Evolutionary conservation across 1,139 yeast genomes (phyloP), one percentile per base, ranked within the genome.

Genomic region (Yamadazyma dushanensis): DNA sequence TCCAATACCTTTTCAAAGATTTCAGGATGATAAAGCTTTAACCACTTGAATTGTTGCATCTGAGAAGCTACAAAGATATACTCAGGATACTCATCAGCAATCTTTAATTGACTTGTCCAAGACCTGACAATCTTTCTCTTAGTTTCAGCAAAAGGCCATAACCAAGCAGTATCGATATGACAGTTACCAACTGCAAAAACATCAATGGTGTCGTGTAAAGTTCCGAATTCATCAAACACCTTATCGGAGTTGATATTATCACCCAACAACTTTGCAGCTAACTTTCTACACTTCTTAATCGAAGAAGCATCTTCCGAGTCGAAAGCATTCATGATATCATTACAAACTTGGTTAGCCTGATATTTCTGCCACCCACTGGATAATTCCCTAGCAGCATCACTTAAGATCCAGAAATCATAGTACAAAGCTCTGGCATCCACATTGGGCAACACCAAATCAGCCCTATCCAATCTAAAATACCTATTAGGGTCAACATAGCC

Each of bases 71-170:
- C 97, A 63, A 92, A 92, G 17, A 82, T 81, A 55, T 87, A 89
- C 63, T 92, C 98, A 1, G 97, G 97, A 50, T 87, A 92, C 47
- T 81, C 73, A 37, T 89, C 92, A 49, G 94, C 78, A 40, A 92
- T 63, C 39, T 88, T 83, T 39, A 90, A 68, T 62, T 92, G 98
- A 9, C 96, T 80, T 1, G 96, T 83, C 97, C 97, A 92, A 4
- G 96, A 88, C 46, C 98, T 76, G 3, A 89, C 96, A 41, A 90
- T 79, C 55, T 89, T 89, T 41, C 97, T 76, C 50, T 84, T 83
- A 1, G 97, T 88, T 59, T 92, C 97, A 3, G 96, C 97, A 69
- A 83, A 90, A 9, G 97, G 97, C 98, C 98, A 92, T 43, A 86
- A 70, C 96, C 97, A 89, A 16, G 96, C 96, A 21, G 97, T 90